Percentiles rank a stretch among this genome's conserved stretches.
Evolutionary conservation across 139 green algal species (phyloP).

Genomic region (Haematococcus lacustris): DNA sequence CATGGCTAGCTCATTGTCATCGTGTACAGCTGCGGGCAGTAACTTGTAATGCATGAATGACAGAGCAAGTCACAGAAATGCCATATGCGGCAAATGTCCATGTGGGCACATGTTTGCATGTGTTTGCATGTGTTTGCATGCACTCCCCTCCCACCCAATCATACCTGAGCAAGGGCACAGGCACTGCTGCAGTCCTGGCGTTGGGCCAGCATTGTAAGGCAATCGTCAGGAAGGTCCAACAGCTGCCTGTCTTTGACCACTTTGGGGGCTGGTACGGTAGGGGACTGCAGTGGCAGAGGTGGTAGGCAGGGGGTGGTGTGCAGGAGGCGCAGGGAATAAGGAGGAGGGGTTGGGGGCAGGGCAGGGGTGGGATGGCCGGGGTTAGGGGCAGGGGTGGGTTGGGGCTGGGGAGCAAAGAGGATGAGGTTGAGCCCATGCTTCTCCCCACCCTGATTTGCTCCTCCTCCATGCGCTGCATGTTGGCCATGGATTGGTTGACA

Average conservation of each 20-base stretch:
- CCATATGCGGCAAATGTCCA: too few relatives aligned
- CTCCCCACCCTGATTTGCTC: neutral
- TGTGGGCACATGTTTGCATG: too few relatives aligned
- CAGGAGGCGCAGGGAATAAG: neutral
- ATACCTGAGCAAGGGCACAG: neutral
- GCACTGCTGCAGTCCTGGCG: neutral
- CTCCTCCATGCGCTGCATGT: conserved; percentile 19
- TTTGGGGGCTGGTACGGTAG: neutral
- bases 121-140: too few relatives aligned
- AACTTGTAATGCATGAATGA: too few relatives aligned
- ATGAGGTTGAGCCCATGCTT: neutral
- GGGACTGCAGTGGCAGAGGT: neutral
- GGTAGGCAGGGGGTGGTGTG: neutral
- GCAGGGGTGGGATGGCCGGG: neutral
- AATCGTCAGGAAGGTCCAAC: conserved; percentile 1
- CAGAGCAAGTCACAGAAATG: too few relatives aligned
- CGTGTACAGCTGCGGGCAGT: too few relatives aligned
- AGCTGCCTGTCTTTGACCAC: too few relatives aligned
- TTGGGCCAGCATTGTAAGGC: neutral
- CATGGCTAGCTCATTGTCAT: too few relatives aligned
- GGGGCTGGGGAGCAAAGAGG: neutral
- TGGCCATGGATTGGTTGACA: conserved; percentile 22
- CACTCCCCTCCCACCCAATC: too few relatives aligned
- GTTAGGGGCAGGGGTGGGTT: neutral
- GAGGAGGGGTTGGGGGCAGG: neutral